Percentiles rank a stretch among this genome's conserved stretches.
Conservation (phyloP, 2,329 filamentous ascomycete species). For the Hypoxylon sp. region DNA sequence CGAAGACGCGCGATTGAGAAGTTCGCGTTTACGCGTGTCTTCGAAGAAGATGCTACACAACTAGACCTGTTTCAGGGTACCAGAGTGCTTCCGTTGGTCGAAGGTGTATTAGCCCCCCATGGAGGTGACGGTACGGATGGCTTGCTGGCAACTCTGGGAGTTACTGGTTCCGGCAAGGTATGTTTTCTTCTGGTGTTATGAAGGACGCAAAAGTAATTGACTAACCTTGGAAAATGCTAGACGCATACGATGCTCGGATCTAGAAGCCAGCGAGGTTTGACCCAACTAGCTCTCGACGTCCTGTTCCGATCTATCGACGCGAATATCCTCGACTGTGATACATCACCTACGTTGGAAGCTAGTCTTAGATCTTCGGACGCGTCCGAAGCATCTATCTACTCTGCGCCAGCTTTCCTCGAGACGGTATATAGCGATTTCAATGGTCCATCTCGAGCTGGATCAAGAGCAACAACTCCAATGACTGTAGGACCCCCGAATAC, state of each 20-base stretch:
- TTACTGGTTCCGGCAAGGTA: constrained; percentile 97
- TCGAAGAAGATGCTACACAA: constrained; percentile 88
- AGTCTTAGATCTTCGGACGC: constrained; percentile 83
- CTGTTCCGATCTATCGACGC: constrained; percentile 85
- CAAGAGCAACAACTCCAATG: constrained; percentile 78
- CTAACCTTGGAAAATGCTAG: constrained; percentile 61
- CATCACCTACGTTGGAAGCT: constrained; percentile 74
- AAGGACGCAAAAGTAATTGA: background rate
- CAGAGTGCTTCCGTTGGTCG: constrained; percentile 80
- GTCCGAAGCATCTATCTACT: constrained; percentile 83
- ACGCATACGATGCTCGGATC: constrained; percentile 96
- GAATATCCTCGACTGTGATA: constrained; percentile 75
- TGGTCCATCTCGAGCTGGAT: constrained; percentile 70
- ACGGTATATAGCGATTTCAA: constrained; percentile 77
- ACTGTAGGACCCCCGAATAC: constrained; percentile 70
- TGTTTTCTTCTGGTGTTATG: constrained; percentile 15
- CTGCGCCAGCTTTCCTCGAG: constrained; percentile 84
- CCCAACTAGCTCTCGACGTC: constrained; percentile 90
- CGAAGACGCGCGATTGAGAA: constrained; percentile 90
- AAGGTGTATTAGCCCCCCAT: constrained; percentile 81
- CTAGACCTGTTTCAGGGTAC: constrained; percentile 88
- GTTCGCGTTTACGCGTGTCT: constrained; percentile 94
- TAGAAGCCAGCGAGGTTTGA: constrained; percentile 86
- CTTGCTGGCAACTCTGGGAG: constrained; percentile 89
- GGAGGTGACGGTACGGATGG: constrained; percentile 88